Evolutionary conservation across 1,284 basidiomycete genomes (phyloP).

Genomic region (Trichosporon coremiiforme): DNA sequence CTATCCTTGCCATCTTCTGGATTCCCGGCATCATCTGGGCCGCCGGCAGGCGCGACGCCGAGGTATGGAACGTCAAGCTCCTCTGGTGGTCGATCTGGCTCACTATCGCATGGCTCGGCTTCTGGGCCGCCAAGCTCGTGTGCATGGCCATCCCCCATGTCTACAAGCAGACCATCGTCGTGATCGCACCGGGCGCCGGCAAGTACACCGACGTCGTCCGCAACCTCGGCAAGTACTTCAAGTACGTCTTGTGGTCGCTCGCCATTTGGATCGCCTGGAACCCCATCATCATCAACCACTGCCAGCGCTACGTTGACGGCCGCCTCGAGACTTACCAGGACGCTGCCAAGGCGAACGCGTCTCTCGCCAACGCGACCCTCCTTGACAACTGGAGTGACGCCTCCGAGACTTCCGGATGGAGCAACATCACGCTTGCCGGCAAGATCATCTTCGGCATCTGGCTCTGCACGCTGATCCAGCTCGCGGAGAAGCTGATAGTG

Average conservation of each 20-base stretch:
- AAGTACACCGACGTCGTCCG: conserved; percentile 76
- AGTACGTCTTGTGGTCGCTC: conserved; percentile 72
- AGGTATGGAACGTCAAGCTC: conserved; percentile 55
- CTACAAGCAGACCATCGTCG: conserved; percentile 67
- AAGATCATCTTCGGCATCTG: conserved; percentile 68
- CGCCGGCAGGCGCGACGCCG: conserved; percentile 63
- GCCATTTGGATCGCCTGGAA: conserved; percentile 69
- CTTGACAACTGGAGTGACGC: conserved; percentile 50
- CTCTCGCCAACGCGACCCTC: conserved; percentile 21
- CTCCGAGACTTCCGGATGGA: conserved; percentile 24
- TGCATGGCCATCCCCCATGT: conserved; percentile 66
- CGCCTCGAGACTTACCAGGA: neutral
- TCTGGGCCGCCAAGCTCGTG: conserved; percentile 75
- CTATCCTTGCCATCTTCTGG: conserved; percentile 72
- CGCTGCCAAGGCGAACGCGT: conserved; percentile 19
- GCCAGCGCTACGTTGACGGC: conserved; percentile 24
- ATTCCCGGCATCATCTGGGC: conserved; percentile 70
- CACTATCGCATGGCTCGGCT: conserved; percentile 75
- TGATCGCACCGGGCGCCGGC: conserved; percentile 68
- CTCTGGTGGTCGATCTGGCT: conserved; percentile 90
- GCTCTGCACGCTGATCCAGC: conserved; percentile 70
- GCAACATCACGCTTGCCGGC: conserved; percentile 38
- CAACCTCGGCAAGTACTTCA: conserved; percentile 65
- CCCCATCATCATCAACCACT: conserved; percentile 62
- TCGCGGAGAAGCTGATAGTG: conserved; percentile 81